Evolutionary conservation across 2,329 filamentous ascomycete species (phyloP).

Genomic region (Epichloe scottii): DNA sequence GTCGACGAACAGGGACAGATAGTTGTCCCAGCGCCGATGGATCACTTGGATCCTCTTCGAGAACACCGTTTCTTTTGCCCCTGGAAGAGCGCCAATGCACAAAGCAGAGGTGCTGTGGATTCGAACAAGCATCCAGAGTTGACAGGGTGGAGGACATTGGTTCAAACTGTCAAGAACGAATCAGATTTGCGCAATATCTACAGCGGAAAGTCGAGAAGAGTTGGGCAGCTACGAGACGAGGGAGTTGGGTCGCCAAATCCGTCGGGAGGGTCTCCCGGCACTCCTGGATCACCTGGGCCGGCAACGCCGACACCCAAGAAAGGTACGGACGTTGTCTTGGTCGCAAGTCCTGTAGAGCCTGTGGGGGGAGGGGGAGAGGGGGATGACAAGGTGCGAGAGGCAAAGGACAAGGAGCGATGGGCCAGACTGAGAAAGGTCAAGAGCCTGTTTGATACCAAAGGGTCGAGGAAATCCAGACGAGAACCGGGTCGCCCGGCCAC

Average conservation of each 20-base stretch:
- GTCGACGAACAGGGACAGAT: slow-evolving; percentile 41
- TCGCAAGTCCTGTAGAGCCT: slow-evolving; percentile 6
- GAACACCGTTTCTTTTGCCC: slow-evolving; percentile 79
- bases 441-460: slow-evolving; percentile 57
- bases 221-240: slow-evolving; percentile 6
- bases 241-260: slow-evolving; percentile 1
- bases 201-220: slow-evolving; percentile 18
- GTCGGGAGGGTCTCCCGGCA: not conserved
- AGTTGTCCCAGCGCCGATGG: slow-evolving; percentile 48
- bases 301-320: slow-evolving; percentile 5
- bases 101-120: slow-evolving; percentile 31
- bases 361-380: slow-evolving; percentile 18
- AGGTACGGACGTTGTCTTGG: slow-evolving; percentile 3
- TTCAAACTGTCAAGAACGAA: slow-evolving; percentile 45
- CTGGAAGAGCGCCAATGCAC: slow-evolving; percentile 55
- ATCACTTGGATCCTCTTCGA: slow-evolving; percentile 52
- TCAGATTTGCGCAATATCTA: slow-evolving; percentile 34
- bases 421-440: slow-evolving; percentile 58
- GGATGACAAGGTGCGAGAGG: slow-evolving; percentile 33
- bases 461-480: slow-evolving; percentile 37
- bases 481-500: slow-evolving; percentile 31
- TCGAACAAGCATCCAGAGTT: slow-evolving; percentile 23
- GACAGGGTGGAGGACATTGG: slow-evolving; percentile 43
- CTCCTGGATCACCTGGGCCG: slow-evolving; percentile 9
- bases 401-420: slow-evolving; percentile 62